Conservation (phyloP, 2,329 filamentous ascomycete genomes). For the Myriosclerotinia scirpicola region DNA sequence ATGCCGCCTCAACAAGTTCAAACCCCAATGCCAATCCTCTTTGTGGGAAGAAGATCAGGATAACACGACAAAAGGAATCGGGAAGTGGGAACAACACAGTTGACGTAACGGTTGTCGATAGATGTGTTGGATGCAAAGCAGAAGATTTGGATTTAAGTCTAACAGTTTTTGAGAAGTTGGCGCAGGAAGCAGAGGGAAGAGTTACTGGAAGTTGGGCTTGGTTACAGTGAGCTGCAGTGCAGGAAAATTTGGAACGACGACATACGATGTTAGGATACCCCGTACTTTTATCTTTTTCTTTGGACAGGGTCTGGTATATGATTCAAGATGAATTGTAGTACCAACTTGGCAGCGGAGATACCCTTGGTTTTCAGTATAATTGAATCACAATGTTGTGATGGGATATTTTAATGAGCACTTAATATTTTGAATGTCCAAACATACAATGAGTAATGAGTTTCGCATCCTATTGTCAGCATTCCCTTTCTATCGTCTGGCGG, state of each 20-base stretch:
- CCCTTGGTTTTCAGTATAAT: background rate
- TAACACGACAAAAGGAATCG: conserved; percentile 50
- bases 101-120: conserved; percentile 63
- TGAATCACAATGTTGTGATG: background rate
- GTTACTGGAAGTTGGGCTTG: conserved; percentile 44
- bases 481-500: no score
- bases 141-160: conserved; percentile 48
- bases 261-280: background rate
- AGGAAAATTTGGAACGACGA: background rate
- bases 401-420: background rate
- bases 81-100: conserved; percentile 55
- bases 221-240: conserved; percentile 29
- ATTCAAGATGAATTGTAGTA: background rate
- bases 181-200: conserved; percentile 46
- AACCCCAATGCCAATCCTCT: conserved; percentile 65
- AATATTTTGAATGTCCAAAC: background rate
- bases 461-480: background rate
- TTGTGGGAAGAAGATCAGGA: conserved; percentile 66
- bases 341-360: conserved; percentile 4
- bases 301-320: background rate
- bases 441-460: background rate
- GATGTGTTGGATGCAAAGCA: conserved; percentile 50
- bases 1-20: conserved; percentile 52
- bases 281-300: background rate
- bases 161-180: conserved; percentile 47